Conservation (phyloP, 306 rosid species). For the Astragalus glycyphyllos region DNA sequence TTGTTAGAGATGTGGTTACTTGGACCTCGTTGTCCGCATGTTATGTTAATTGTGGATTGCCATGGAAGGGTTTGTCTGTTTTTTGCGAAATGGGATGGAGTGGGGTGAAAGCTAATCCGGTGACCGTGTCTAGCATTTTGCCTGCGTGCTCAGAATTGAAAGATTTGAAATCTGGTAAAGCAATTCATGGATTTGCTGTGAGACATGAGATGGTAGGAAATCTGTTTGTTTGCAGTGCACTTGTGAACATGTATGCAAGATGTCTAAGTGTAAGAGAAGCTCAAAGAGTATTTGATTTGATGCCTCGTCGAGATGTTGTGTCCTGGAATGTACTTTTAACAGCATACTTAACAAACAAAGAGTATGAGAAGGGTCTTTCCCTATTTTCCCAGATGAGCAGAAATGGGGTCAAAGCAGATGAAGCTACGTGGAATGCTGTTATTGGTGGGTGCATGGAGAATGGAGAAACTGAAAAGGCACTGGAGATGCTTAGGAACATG, state of each 20-base stretch:
- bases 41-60: slow-evolving; percentile 50
- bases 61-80: slow-evolving; percentile 39
- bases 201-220: slow-evolving; percentile 49
- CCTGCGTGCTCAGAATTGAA: slow-evolving; percentile 55
- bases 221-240: slow-evolving; percentile 51
- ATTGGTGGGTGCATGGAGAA: slow-evolving; percentile 62
- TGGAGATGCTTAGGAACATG: slow-evolving; percentile 60
- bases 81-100: slow-evolving; percentile 49
- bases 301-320: slow-evolving; percentile 55
- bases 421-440: slow-evolving; percentile 64
- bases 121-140: slow-evolving; percentile 53
- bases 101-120: slow-evolving; percentile 48
- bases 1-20: slow-evolving; percentile 50
- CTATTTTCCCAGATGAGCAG: slow-evolving; percentile 52
- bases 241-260: slow-evolving; percentile 58
- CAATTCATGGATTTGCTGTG: slow-evolving; percentile 55
- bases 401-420: slow-evolving; percentile 48
- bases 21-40: slow-evolving; percentile 54
- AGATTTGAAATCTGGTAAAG: slow-evolving; percentile 49
- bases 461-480: slow-evolving; percentile 49
- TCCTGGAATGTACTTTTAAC: slow-evolving; percentile 64
- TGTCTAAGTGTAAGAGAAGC: slow-evolving; percentile 54
- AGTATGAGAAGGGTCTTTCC: slow-evolving; percentile 52
- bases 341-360: slow-evolving; percentile 54
- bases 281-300: slow-evolving; percentile 49